phyloP scores from a whole-genome alignment of 805 yeast species.

The Nakazawaea wickerhamii region DNA sequence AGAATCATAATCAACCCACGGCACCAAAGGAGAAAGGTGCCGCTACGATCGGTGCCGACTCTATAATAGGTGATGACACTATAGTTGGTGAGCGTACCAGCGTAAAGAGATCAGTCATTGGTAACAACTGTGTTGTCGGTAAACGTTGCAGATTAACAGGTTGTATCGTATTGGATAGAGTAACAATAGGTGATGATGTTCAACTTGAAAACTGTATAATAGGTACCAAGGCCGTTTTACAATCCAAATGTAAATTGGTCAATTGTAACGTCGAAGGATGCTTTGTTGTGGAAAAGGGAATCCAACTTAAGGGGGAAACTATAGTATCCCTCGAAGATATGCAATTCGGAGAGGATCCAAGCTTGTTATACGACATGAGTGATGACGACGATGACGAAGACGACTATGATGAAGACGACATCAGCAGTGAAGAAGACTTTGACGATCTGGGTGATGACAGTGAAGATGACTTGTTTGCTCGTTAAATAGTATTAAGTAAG shows the following conservation, averaged over 20 bases:
- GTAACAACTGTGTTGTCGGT: constrained; percentile 71
- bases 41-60: constrained; percentile 85
- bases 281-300: constrained; percentile 57
- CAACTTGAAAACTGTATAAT: constrained; percentile 81
- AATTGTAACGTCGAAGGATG: constrained; percentile 85
- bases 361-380: constrained; percentile 17
- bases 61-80: constrained; percentile 67
- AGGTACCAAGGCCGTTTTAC: constrained; percentile 64
- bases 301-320: constrained; percentile 35
- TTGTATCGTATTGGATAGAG: constrained; percentile 70
- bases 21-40: constrained; percentile 43
- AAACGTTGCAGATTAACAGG: constrained; percentile 85
- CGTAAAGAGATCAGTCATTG: constrained; percentile 81
- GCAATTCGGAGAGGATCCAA: constrained; percentile 25
- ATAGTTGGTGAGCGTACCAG: constrained; percentile 74
- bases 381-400: constrained; percentile 26
- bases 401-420: constrained; percentile 33
- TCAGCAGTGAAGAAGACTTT: constrained; percentile 35
- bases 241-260: constrained; percentile 57
- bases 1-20: constrained; percentile 19
- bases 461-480: constrained; percentile 30
- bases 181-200: constrained; percentile 69
- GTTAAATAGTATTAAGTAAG: constrained; percentile 1
- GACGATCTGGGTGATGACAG: constrained; percentile 52
- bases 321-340: constrained; percentile 19